Evolutionary conservation across 2,329 filamentous ascomycete species (phyloP).

Genomic region (Helotiales sp.): DNA sequence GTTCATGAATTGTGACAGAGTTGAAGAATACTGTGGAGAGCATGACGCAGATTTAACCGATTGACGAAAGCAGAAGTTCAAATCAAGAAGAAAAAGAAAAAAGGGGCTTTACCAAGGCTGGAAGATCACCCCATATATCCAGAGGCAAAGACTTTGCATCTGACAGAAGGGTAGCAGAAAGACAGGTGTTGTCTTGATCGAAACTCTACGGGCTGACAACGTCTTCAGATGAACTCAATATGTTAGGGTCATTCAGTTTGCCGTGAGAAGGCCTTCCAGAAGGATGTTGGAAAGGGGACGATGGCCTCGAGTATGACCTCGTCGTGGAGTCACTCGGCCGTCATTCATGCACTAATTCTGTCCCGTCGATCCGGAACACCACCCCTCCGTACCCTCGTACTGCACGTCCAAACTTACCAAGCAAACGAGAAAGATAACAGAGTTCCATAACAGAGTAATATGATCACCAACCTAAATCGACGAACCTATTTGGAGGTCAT

Average conservation of each 20-base stretch:
- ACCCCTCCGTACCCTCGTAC: conserved; percentile 1
- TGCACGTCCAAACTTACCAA: neutral
- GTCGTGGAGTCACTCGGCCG: neutral
- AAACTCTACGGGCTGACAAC: neutral
- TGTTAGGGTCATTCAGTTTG: neutral
- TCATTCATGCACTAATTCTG: conserved; percentile 5
- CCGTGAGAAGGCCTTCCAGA: conserved; percentile 1
- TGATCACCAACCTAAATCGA: neutral
- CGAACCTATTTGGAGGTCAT: too few species aligned
- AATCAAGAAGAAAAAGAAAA: neutral
- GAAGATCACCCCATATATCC: conserved; percentile 4
- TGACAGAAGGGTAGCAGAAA: neutral
- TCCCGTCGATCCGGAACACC: conserved; percentile 8
- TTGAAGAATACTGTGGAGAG: neutral
- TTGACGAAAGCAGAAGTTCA: neutral
- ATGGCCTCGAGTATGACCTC: too few species aligned
- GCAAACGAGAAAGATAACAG: neutral
- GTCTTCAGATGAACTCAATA: conserved; percentile 6
- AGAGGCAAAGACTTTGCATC: conserved; percentile 1
- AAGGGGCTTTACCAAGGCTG: neutral
- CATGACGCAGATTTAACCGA: conserved; percentile 6
- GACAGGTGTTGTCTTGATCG: neutral
- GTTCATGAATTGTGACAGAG: conserved; percentile 1
- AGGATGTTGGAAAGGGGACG: neutral
- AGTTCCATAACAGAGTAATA: neutral